Percentiles rank a stretch among this genome's conserved stretches.
These are phyloP conservation scores for Botrytis medusae DNA, from an alignment of 2,329 filamentous ascomycete genomes.

Conservation along the genomic window DNA sequence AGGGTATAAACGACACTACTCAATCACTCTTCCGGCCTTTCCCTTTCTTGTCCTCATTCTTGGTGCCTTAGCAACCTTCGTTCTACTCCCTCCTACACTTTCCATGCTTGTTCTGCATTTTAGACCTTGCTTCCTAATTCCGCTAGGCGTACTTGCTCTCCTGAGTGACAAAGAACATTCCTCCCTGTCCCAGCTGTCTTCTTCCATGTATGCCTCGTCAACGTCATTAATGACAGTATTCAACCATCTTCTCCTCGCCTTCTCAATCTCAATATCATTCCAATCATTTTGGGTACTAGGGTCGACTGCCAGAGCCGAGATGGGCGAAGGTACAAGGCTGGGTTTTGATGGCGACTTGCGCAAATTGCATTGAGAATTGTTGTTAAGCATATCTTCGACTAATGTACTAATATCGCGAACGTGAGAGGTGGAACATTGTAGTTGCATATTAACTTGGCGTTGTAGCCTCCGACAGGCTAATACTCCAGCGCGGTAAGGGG, in stretches of 20 bases:
- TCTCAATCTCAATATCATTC: background rate
- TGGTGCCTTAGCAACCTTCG: background rate
- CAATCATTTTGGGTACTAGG: background rate
- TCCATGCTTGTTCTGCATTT: constrained; percentile 13
- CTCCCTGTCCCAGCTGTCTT: background rate
- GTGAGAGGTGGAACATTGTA: constrained; percentile 23
- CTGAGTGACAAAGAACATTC: constrained; percentile 1
- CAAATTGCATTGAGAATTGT: constrained; percentile 23
- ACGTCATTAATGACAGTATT: constrained; percentile 16
- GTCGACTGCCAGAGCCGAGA: background rate
- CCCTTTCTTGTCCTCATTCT: constrained; percentile 19
- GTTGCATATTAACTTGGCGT: constrained; percentile 26
- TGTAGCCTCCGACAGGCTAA: constrained; percentile 24
- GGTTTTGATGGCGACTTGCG: constrained; percentile 2
- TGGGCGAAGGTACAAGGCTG: background rate
- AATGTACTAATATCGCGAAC: constrained; percentile 24
- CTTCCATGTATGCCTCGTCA: constrained; percentile 14
- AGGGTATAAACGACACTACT: background rate
- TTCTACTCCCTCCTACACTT: background rate
- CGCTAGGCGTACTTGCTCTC: constrained; percentile 16
- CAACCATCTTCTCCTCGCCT: constrained; percentile 7
- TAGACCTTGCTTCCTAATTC: constrained; percentile 12
- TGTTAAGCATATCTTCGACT: constrained; percentile 26
- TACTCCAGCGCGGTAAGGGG: background rate
- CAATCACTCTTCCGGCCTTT: background rate